Evolutionary conservation across 2,329 filamentous ascomycete species (phyloP).

Genomic region (Zasmidium cellare): DNA sequence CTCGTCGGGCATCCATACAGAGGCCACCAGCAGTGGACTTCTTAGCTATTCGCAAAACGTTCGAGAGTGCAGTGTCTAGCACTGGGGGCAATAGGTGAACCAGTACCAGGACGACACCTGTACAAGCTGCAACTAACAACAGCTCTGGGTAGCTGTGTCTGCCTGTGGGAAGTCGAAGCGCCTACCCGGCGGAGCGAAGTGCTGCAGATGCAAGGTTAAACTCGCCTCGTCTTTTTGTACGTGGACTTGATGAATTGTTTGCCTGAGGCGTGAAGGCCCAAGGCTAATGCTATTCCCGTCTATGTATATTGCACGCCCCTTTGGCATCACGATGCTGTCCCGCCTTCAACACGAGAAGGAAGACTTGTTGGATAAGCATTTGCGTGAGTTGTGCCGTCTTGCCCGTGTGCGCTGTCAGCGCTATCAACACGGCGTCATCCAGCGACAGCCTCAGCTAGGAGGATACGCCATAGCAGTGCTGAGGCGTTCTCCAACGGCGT

Average conservation of each 20-base stretch:
- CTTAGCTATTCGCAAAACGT: background rate
- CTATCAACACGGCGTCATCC: background rate
- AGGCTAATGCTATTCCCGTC: conserved; percentile 7
- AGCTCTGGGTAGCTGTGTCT: background rate
- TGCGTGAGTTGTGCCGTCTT: background rate
- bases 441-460: background rate
- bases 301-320: background rate
- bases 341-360: background rate
- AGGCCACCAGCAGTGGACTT: too few species aligned
- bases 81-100: background rate
- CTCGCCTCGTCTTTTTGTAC: conserved; percentile 7
- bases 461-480: background rate
- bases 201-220: conserved; percentile 5
- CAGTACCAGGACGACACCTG: conserved; percentile 2
- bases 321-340: background rate
- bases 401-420: conserved; percentile 9
- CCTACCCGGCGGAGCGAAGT: background rate
- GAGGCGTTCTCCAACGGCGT: background rate
- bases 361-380: background rate
- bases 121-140: background rate
- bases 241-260: background rate
- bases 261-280: conserved; percentile 10
- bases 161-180: conserved; percentile 5
- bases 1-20: background rate
- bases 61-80: background rate